Conservation (phyloP, 164 flowering plant genomes). For the Saururus chinensis region DNA sequence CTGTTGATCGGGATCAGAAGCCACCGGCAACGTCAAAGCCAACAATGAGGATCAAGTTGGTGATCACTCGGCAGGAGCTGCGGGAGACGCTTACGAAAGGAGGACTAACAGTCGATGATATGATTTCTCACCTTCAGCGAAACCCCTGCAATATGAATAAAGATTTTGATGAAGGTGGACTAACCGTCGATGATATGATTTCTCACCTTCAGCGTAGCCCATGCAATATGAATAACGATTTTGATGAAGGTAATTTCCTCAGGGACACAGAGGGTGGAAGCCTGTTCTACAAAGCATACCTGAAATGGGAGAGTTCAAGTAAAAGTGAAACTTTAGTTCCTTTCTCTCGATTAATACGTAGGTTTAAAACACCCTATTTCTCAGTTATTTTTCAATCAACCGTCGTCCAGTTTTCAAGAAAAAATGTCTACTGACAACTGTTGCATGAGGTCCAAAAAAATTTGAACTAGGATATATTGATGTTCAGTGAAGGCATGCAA, state of each 20-base stretch:
- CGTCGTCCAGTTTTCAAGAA: too few relatives aligned
- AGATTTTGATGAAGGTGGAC: slow-evolving; percentile 7
- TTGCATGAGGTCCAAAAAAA: too few relatives aligned
- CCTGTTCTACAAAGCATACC: slow-evolving; percentile 12
- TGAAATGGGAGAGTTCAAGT: slow-evolving; percentile 7
- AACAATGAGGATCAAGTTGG: slow-evolving; percentile 48
- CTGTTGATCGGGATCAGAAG: too few relatives aligned
- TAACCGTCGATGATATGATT: slow-evolving; percentile 29
- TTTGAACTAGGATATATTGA: too few relatives aligned
- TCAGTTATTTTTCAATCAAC: not conserved
- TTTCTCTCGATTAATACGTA: too few relatives aligned
- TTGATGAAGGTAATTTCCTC: not conserved
- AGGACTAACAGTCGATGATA: slow-evolving; percentile 29
- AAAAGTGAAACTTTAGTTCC: not conserved
- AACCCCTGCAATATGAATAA: slow-evolving; percentile 1
- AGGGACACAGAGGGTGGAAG: slow-evolving; percentile 5
- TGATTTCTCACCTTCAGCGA: slow-evolving; percentile 20
- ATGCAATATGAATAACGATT: not conserved
- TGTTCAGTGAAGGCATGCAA: not conserved
- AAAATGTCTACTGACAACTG: too few relatives aligned
- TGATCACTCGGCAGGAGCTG: slow-evolving; percentile 53
- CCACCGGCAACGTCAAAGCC: not conserved
- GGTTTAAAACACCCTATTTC: too few relatives aligned
- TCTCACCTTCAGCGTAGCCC: slow-evolving; percentile 15
- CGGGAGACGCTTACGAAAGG: slow-evolving; percentile 43